Evolutionary conservation across 331 rosid species (phyloP).

Genomic region (Dryas integrifolia): DNA sequence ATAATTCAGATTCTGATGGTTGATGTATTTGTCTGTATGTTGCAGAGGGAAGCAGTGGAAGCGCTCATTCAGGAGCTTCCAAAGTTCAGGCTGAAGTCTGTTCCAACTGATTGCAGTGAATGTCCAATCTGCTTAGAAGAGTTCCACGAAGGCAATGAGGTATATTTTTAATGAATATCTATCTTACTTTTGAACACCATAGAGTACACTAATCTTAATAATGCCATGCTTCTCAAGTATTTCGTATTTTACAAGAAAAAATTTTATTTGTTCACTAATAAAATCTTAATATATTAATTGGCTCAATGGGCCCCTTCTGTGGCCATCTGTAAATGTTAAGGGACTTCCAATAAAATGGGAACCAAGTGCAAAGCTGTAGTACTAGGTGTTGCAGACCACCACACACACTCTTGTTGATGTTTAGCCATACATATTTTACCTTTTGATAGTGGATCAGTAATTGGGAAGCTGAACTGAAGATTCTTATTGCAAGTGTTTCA

Average conservation of each 20-base stretch:
- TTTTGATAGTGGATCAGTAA: slow-evolving; percentile 6
- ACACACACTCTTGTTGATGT: neutral
- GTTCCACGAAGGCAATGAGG: slow-evolving; percentile 89
- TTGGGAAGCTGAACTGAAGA: slow-evolving; percentile 21
- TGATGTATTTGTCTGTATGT: slow-evolving; percentile 24
- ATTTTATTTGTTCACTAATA: neutral
- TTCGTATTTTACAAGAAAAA: neutral
- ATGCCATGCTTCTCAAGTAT: neutral
- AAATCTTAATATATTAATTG: neutral
- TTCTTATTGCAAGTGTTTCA: slow-evolving; percentile 40
- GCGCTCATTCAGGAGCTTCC: slow-evolving; percentile 98
- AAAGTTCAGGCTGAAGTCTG: slow-evolving; percentile 85
- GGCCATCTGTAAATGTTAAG: neutral
- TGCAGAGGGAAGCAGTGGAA: slow-evolving; percentile 95
- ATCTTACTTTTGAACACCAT: neutral
- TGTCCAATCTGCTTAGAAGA: slow-evolving; percentile 97
- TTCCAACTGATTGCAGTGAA: slow-evolving; percentile 94
- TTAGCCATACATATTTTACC: neutral
- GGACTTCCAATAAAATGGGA: neutral
- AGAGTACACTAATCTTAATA: neutral
- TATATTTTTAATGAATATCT: slow-evolving; percentile 21
- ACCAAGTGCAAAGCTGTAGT: slow-evolving; percentile 2
- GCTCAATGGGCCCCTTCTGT: neutral
- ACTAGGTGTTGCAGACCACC: neutral
- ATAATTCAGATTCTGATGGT: slow-evolving; percentile 21